Percentiles rank a stretch among this genome's conserved stretches.
Conservation (phyloP, 2,329 filamentous ascomycete species). For the Salinomyces thailandicus region DNA sequence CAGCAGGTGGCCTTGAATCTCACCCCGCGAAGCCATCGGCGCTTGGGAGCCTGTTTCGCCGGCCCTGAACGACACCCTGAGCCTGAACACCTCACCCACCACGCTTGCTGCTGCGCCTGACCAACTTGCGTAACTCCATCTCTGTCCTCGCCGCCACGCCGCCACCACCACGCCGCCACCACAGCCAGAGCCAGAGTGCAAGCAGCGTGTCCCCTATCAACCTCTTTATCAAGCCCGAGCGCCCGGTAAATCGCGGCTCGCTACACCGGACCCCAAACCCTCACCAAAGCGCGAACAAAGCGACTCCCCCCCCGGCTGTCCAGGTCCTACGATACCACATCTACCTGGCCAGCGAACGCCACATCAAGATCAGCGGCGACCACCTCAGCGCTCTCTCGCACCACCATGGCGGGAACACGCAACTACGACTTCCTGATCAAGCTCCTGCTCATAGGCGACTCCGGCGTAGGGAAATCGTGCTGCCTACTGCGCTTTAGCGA, state of each 20-base stretch:
- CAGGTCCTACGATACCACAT: no score
- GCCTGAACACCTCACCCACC: no score
- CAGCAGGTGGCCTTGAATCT: no score
- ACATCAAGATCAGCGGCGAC: background rate
- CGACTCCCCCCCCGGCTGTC: background rate
- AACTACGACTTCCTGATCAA: conserved; percentile 99
- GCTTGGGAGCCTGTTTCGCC: no score
- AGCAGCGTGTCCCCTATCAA: background rate
- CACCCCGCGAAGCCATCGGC: no score
- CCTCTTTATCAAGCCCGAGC: background rate
- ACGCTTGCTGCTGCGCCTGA: background rate
- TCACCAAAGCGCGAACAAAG: background rate
- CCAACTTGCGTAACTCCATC: no score
- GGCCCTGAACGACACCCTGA: no score
- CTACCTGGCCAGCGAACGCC: background rate
- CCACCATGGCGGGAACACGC: conserved; percentile 87
- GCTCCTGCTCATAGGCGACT: conserved; percentile 91
- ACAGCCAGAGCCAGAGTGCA: background rate
- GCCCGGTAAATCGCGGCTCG: background rate
- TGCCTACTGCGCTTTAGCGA: conserved; percentile 93
- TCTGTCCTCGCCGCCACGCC: background rate
- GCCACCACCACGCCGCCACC: background rate
- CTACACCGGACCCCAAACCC: no score
- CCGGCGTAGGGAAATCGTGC: conserved; percentile 93
- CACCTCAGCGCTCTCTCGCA: conserved; percentile 4